A percentile compares a stretch with the other conserved stretches of the same genome.
These are phyloP conservation scores for Pyrenophora teres DNA, from an alignment of 2,329 filamentous ascomycete genomes.

Conservation along the genomic window DNA sequence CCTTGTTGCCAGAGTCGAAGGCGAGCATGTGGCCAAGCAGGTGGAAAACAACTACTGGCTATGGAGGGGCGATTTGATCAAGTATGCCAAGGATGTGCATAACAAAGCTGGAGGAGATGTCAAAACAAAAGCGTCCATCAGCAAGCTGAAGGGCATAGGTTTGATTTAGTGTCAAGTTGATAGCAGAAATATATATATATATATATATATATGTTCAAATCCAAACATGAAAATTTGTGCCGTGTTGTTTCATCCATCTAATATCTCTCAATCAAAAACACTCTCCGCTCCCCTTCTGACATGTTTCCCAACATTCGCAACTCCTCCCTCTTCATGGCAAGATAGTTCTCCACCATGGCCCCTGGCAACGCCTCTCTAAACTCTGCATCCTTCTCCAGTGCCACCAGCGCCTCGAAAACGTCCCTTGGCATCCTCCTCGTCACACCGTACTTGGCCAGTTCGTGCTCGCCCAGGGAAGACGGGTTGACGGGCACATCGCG, in stretches of 20 bases:
- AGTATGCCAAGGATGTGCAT: constrained; percentile 25
- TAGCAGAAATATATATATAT: not conserved
- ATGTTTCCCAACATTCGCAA: constrained; percentile 57
- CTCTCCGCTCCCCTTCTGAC: constrained; percentile 53
- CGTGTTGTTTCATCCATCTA: constrained; percentile 33
- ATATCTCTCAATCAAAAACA: constrained; percentile 71
- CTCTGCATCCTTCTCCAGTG: constrained; percentile 55
- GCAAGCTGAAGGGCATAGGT: constrained; percentile 36
- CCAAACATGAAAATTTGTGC: too few relatives aligned
- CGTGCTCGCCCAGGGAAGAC: constrained; percentile 32
- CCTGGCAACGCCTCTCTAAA: constrained; percentile 55
- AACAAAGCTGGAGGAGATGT: constrained; percentile 23
- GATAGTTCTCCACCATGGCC: constrained; percentile 61
- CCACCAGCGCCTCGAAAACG: constrained; percentile 60
- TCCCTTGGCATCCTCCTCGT: constrained; percentile 58
- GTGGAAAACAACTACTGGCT: constrained; percentile 35
- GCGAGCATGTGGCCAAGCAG: constrained; percentile 30
- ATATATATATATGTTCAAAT: too few relatives aligned
- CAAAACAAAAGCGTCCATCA: constrained; percentile 30
- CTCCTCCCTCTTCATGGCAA: constrained; percentile 65
- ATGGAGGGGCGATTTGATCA: constrained; percentile 39
- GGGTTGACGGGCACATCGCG: constrained; percentile 59
- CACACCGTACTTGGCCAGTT: constrained; percentile 61
- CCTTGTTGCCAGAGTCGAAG: constrained; percentile 37
- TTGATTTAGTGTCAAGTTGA: constrained; percentile 21